Evolutionary conservation across 495 filamentous ascomycete genomes (phyloP), one percentile per base, ranked within the genome.

Genomic region (Xylaria cubensis): DNA sequence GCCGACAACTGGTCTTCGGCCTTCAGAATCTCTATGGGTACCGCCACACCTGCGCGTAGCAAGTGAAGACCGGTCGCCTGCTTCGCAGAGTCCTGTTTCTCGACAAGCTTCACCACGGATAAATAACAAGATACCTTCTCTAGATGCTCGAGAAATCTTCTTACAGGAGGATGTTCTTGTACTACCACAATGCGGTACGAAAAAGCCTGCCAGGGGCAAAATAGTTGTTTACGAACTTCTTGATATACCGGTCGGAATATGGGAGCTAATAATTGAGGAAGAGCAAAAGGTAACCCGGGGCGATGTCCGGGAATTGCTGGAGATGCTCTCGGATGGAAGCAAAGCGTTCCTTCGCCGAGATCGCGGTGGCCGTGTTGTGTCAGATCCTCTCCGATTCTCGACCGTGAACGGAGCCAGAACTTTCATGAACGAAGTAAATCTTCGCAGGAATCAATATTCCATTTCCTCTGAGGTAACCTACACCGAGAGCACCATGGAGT

Each of bases 161-260:
- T 50, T 56, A 34, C 29, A 46, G 36, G 19, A 58, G 6, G 17
- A 66, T 34, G 36, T 71, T 21, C 41, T 34, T 12, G 51, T 71
- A 17, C 42, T 58, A 48, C 26, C 64, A 17, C 24, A 63, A 4
- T 29, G 19, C 12, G 69, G 39, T 13, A n/a, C 6, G 9, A 24
- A 58, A 19, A 48, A 46, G 29, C 41, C 26, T 12, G 19, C 34
- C 2, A 50, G 32, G 1, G 63, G 62, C 21, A 24, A 15, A 32
- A 24, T 72, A 44, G 17, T 44, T 19, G 12, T 72, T 42, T 72
- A 72, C 19, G 59, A 61, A 44, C 59, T 70, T 50, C 9, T 48
- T 19, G 42, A 58, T 19, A 17, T 12, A 10, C 62, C 24, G 17
- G 8, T 71, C 13, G 51, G 70, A 32, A 32, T 72, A 6, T 72